Conservation (phyloP, 1,139 yeast genomes). For the Saccharomycopsis hybrid region DNA sequence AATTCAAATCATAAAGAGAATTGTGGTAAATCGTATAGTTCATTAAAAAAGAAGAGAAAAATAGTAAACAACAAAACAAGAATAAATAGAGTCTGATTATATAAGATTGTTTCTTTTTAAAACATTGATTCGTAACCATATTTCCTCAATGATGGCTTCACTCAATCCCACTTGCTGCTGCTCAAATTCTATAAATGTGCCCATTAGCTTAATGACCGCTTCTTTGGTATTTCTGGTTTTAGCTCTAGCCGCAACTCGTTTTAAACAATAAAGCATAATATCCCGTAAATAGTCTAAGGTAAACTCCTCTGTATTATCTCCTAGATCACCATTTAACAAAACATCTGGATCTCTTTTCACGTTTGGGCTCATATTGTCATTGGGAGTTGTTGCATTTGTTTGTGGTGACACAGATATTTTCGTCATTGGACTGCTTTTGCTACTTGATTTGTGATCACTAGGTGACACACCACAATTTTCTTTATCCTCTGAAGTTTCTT, state of each 20-base stretch:
- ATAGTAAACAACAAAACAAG: too few relatives aligned
- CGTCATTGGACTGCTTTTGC: neutral
- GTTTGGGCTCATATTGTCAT: constrained; percentile 1
- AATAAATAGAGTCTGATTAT: neutral
- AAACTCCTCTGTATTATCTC: neutral
- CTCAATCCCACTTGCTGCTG: constrained; percentile 52
- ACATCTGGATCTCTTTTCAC: neutral
- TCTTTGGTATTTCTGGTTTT: constrained; percentile 38
- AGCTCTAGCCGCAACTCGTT: constrained; percentile 45
- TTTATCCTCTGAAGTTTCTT: neutral
- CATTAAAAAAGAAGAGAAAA: too few relatives aligned
- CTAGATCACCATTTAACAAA: neutral
- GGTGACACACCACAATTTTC: neutral
- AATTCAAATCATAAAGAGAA: too few relatives aligned
- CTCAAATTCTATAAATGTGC: constrained; percentile 40
- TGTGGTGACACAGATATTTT: constrained; percentile 7
- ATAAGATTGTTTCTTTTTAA: neutral
- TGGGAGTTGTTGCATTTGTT: constrained; percentile 14
- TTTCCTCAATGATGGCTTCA: constrained; percentile 60
- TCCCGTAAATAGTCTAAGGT: constrained; percentile 32
- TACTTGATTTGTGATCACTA: neutral
- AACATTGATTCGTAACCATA: constrained; percentile 28
- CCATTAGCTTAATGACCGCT: constrained; percentile 38
- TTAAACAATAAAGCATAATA: constrained; percentile 34
- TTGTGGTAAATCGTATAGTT: too few relatives aligned